A percentile compares a stretch with the other conserved stretches of the same genome.
Conservation (phyloP, 2,329 filamentous ascomycete genomes). For the Venturia effusa region DNA sequence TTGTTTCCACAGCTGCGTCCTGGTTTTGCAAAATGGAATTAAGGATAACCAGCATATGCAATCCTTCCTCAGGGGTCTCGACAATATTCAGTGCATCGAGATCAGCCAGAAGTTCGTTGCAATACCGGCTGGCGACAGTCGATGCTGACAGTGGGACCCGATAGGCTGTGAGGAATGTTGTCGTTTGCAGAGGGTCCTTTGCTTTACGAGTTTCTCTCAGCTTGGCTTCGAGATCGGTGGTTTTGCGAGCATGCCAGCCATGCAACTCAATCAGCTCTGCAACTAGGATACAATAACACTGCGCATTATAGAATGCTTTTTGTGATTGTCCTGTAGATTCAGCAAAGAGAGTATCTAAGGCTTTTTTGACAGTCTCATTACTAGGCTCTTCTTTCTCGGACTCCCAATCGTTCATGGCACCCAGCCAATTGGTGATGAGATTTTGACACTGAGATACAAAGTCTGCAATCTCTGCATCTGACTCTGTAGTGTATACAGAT, state of each 20-base stretch:
- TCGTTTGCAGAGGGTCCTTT: constrained; percentile 34
- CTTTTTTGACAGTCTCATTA: constrained; percentile 19
- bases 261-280: constrained; percentile 30
- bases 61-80: constrained; percentile 30
- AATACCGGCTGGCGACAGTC: constrained; percentile 39
- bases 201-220: constrained; percentile 22
- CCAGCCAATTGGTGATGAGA: constrained; percentile 34
- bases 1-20: constrained; percentile 35
- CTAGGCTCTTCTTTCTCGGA: constrained; percentile 13
- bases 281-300: constrained; percentile 27
- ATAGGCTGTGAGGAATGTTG: constrained; percentile 38
- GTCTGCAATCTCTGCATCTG: constrained; percentile 42
- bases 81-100: constrained; percentile 43
- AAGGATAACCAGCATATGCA: constrained; percentile 41
- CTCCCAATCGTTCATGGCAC: constrained; percentile 13
- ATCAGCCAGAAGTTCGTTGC: constrained; percentile 50
- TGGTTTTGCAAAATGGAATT: constrained; percentile 43
- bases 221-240: constrained; percentile 24
- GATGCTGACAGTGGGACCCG: constrained; percentile 38
- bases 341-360: constrained; percentile 18
- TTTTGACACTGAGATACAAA: constrained; percentile 41
- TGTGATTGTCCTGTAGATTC: constrained; percentile 18
- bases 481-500: constrained; percentile 34
- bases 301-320: constrained; percentile 31
- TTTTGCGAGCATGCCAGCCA: constrained; percentile 28